A percentile compares a stretch with the other conserved stretches of the same genome.
phyloP scores from a whole-genome alignment of 352 stramenopile genomes.

The Thraustochytrium sp. region DNA sequence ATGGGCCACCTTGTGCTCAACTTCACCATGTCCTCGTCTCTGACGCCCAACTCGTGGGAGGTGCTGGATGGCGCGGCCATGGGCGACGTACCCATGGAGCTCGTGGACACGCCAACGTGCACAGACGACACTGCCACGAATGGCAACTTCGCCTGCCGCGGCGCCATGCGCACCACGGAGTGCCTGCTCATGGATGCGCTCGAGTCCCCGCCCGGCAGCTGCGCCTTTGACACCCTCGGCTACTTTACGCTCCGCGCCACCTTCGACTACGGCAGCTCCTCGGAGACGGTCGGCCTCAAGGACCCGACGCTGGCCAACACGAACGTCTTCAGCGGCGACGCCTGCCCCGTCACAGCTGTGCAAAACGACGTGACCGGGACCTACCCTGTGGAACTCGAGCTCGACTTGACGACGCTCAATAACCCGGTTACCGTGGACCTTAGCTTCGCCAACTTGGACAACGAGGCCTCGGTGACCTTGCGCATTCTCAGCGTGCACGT shows the following conservation, averaged over 20 bases:
- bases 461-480: neutral
- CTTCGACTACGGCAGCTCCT: neutral
- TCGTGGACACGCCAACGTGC: neutral
- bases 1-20: neutral
- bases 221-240: neutral
- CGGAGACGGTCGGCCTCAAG: neutral
- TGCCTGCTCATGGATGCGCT: neutral
- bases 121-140: neutral
- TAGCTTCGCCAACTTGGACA: neutral
- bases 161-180: neutral
- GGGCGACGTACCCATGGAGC: neutral
- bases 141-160: neutral
- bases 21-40: neutral
- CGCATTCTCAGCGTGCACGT: neutral
- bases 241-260: neutral
- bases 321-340: neutral
- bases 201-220: too few species aligned
- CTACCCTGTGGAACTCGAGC: neutral
- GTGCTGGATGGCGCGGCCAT: neutral
- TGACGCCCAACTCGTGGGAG: neutral
- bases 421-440: neutral
- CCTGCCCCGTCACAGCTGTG: neutral
- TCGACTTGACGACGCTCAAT: neutral
- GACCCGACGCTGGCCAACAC: neutral
- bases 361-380: neutral